These are phyloP conservation scores for Blastocystis sp. DNA, from an alignment of 352 stramenopile species.

Conservation along the genomic window DNA sequence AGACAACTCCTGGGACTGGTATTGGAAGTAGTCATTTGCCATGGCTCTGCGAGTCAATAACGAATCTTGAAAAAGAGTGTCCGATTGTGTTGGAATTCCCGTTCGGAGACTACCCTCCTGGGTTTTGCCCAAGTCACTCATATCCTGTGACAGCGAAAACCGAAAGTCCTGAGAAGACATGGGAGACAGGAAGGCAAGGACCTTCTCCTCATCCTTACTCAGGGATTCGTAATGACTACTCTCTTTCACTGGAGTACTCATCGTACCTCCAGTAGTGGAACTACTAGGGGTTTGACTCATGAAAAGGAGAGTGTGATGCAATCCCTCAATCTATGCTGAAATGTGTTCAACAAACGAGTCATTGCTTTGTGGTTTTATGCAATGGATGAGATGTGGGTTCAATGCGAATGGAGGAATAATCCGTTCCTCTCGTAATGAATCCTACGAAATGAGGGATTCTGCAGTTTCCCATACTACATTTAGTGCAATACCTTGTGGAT, in stretches of 20 bases:
- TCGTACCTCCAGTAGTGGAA: not conserved
- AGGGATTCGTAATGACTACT: not conserved
- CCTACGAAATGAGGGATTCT: not conserved
- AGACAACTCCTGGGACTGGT: slow-evolving; percentile 42
- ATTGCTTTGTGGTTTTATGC: not conserved
- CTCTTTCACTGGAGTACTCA: not conserved
- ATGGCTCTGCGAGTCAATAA: not conserved
- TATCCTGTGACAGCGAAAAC: slow-evolving; percentile 29
- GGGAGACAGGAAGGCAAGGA: not conserved
- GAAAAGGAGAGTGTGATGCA: not conserved
- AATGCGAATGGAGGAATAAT: not conserved
- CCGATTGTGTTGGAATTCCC: not conserved
- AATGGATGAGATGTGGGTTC: slow-evolving; percentile 1
- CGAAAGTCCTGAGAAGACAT: slow-evolving; percentile 39
- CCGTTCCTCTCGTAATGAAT: not conserved
- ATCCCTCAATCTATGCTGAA: not conserved
- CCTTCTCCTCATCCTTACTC: slow-evolving; percentile 8
- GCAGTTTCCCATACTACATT: slow-evolving; percentile 5
- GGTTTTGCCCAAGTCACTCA: not conserved
- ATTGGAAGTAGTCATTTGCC: slow-evolving; percentile 2
- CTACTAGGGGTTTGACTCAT: not conserved
- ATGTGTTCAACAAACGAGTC: not conserved
- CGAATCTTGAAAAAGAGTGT: slow-evolving; percentile 13
- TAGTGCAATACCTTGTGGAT: slow-evolving; percentile 5
- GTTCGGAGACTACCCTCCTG: not conserved